A percentile compares a stretch with the other conserved stretches of the same genome.
phyloP scores from a whole-genome alignment of 148 eudicot genomes.

The Diospyros kaki region DNA sequence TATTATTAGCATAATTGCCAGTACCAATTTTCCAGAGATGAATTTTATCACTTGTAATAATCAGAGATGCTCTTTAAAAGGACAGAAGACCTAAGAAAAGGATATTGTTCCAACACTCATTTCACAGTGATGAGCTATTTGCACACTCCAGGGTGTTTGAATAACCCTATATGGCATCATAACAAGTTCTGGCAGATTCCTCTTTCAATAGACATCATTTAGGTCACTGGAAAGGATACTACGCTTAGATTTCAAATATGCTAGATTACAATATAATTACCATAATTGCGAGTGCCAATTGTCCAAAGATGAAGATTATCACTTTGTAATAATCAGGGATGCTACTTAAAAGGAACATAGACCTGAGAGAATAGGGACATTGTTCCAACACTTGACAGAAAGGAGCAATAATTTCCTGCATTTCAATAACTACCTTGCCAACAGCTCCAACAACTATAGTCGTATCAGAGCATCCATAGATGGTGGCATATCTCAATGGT shows the following conservation, averaged over 20 bases:
- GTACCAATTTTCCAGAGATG: neutral
- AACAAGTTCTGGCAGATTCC: no score
- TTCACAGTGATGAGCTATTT: no score
- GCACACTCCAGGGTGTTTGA: no score
- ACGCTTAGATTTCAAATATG: no score
- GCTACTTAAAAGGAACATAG: neutral
- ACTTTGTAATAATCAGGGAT: neutral
- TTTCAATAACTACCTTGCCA: constrained; percentile 70
- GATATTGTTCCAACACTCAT: no score
- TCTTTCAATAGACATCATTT: no score
- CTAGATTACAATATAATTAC: neutral
- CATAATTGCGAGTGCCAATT: neutral
- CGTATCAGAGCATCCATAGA: constrained; percentile 97
- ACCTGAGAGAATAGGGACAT: neutral
- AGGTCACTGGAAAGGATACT: no score
- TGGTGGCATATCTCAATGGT: constrained; percentile 81
- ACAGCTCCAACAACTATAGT: constrained; percentile 95
- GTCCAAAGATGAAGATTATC: neutral
- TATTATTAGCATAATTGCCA: neutral
- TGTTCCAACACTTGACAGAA: neutral
- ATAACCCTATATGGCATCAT: no score
- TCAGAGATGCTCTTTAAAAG: no score
- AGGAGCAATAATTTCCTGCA: neutral
- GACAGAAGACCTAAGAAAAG: no score
- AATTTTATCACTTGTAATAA: no score